phyloP scores from a whole-genome alignment of 306 rosid species.

The Castanea mollissima region DNA sequence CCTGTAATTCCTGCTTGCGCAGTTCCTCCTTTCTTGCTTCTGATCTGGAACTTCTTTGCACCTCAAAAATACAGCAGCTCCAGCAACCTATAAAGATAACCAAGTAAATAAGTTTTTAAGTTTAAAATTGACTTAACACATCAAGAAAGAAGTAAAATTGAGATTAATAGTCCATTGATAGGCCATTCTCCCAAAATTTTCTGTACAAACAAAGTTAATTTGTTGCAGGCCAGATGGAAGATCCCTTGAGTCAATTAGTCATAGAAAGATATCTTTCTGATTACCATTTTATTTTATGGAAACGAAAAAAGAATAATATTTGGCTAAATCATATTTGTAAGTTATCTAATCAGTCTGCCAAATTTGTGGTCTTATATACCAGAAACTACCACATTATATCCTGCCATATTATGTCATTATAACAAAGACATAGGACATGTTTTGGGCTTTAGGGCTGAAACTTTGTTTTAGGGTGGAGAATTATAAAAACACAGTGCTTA shows the following conservation, averaged over 20 bases:
- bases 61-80: constrained; percentile 50
- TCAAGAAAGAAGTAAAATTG: not conserved
- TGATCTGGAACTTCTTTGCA: constrained; percentile 51
- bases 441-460: too few relatives aligned
- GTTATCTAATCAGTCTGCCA: not conserved
- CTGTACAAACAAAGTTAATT: not conserved
- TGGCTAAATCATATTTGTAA: not conserved
- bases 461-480: too few relatives aligned
- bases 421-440: too few relatives aligned
- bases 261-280: not conserved
- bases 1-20: constrained; percentile 45
- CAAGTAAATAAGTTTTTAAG: not conserved
- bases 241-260: not conserved
- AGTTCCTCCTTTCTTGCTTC: constrained; percentile 54
- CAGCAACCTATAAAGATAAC: constrained; percentile 38
- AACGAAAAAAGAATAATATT: not conserved
- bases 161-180: not conserved
- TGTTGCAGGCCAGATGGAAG: not conserved
- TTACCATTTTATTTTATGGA: not conserved
- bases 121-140: not conserved
- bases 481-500: too few relatives aligned
- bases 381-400: not conserved
- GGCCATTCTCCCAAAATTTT: not conserved
- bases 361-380: not conserved
- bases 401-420: not conserved